Evolutionary conservation across 352 stramenopile genomes (phyloP).

Genomic region (Thalassiosira ordinaria): DNA sequence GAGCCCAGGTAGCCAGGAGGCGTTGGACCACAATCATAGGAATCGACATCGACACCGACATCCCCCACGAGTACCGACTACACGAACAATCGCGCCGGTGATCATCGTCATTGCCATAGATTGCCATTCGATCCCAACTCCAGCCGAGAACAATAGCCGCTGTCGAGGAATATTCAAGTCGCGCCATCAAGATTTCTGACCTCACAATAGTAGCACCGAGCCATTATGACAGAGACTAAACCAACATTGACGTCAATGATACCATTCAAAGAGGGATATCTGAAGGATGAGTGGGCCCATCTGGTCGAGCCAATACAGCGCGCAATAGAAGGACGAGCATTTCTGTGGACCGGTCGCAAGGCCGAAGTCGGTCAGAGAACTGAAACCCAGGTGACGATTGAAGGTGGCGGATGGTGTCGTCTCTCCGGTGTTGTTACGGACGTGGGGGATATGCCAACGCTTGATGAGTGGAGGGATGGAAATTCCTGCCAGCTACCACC

Average conservation of each 20-base stretch:
- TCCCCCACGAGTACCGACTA: no score
- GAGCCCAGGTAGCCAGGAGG: no score
- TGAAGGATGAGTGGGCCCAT: conserved; percentile 8
- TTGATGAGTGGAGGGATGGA: conserved; percentile 2
- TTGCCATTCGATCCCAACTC: no score
- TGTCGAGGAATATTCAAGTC: no score
- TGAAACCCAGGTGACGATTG: not conserved
- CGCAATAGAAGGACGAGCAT: not conserved
- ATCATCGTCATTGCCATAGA: no score
- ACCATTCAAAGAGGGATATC: not conserved
- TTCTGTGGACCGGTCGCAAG: conserved; percentile 13
- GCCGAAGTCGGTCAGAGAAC: conserved; percentile 8
- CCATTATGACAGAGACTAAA: not conserved
- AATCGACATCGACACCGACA: no score
- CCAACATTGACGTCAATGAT: not conserved
- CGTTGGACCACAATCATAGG: no score
- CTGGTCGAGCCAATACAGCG: not conserved
- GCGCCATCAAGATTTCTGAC: no score
- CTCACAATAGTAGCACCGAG: no score
- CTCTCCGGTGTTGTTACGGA: conserved; percentile 1
- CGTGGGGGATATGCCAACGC: not conserved
- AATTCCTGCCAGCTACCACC: not conserved
- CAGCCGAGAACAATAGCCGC: no score
- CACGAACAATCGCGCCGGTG: no score
- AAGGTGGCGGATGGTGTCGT: not conserved